phyloP scores from a whole-genome alignment of 768 basidiomycete species.

The Neoboletus subvelutipes region DNA sequence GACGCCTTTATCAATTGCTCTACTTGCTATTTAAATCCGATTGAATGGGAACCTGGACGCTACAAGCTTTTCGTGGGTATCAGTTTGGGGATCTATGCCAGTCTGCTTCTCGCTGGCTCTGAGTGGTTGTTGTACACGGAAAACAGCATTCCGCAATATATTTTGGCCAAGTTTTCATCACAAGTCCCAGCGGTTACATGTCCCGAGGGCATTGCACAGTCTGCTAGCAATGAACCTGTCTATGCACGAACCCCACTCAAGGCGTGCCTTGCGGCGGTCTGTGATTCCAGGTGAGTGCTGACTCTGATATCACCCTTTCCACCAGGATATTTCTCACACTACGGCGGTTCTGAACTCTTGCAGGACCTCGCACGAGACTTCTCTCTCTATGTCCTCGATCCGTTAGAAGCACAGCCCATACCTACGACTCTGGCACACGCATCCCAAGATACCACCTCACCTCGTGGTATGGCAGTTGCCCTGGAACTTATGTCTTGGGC shows the following conservation, averaged over 20 bases:
- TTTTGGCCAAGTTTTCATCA: constrained; percentile 61
- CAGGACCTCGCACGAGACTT: constrained; percentile 63
- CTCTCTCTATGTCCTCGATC: constrained; percentile 79
- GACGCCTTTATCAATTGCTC: neutral
- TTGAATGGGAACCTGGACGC: constrained; percentile 13
- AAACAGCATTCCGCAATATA: constrained; percentile 73
- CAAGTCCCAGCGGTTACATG: constrained; percentile 39
- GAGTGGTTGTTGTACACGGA: constrained; percentile 59
- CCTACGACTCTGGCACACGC: constrained; percentile 44
- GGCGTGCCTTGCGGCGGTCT: constrained; percentile 66
- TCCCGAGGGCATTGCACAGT: constrained; percentile 5
- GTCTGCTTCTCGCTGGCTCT: neutral
- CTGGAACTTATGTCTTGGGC: constrained; percentile 75
- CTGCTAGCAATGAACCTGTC: constrained; percentile 9
- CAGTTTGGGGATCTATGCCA: neutral
- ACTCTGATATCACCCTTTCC: neutral
- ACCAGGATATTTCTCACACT: neutral
- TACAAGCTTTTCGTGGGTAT: constrained; percentile 22
- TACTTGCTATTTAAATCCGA: neutral
- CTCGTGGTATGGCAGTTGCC: constrained; percentile 67
- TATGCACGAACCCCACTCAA: constrained; percentile 63
- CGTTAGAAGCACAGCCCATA: constrained; percentile 65
- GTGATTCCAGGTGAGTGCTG: constrained; percentile 49
- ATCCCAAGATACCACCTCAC: constrained; percentile 15
- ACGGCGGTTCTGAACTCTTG: constrained; percentile 65